A percentile compares a stretch with the other conserved stretches of the same genome.
phyloP scores from a whole-genome alignment of 148 eudicot species.

The Arctostaphylos glauca region DNA sequence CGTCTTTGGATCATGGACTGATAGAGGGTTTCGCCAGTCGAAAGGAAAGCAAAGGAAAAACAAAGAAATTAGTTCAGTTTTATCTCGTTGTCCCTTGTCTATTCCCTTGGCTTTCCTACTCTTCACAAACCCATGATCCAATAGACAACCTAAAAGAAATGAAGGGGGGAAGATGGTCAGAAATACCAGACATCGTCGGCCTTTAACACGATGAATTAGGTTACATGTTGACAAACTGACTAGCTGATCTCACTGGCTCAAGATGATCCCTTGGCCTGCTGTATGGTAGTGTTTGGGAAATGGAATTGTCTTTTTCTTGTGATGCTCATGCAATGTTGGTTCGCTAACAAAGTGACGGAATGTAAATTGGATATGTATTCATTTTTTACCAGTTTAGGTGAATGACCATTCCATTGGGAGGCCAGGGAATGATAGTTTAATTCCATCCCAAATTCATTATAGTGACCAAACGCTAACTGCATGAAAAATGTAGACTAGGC shows the following conservation, averaged over 20 bases:
- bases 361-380: background rate
- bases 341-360: background rate
- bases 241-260: background rate
- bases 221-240: background rate
- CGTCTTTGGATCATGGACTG: background rate
- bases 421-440: background rate
- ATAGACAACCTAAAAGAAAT: background rate
- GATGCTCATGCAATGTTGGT: background rate
- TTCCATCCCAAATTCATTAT: background rate
- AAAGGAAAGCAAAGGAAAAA: background rate
- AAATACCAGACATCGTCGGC: background rate
- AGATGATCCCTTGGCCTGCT: background rate
- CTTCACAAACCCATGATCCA: background rate
- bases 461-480: background rate
- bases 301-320: background rate
- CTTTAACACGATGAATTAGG: background rate
- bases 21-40: background rate
- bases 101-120: background rate
- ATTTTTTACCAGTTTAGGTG: background rate
- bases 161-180: background rate
- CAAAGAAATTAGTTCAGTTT: background rate
- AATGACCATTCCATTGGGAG: background rate
- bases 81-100: background rate
- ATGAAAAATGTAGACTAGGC: background rate
- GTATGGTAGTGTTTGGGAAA: background rate